Conservation (phyloP, 192 early-diverging fungal genomes). For the Glomus cerebriforme region DNA sequence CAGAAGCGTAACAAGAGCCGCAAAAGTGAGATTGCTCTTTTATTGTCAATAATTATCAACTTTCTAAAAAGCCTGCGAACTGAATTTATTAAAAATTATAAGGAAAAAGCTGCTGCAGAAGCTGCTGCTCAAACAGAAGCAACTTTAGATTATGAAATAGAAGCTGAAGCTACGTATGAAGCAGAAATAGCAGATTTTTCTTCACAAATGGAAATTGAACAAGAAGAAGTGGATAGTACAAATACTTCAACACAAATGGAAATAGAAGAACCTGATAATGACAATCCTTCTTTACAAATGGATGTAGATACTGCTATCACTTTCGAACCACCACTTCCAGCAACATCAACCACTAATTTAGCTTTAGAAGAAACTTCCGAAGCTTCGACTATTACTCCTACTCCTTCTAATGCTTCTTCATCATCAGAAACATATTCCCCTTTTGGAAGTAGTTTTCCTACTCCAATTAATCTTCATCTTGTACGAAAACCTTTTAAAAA, state of each 20-base stretch:
- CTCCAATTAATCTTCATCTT: conserved; percentile 21
- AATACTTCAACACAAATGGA: background rate
- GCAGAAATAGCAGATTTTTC: background rate
- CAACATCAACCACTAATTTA: background rate
- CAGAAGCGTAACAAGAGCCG: conserved; percentile 14
- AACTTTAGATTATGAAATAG: background rate
- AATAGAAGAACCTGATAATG: background rate
- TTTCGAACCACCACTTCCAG: background rate
- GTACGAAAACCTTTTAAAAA: conserved; percentile 73
- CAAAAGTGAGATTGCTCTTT: background rate
- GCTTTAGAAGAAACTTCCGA: background rate
- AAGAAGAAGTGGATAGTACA: background rate
- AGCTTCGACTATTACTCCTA: background rate
- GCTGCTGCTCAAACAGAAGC: background rate
- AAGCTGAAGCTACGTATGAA: background rate
- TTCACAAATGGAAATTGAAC: background rate
- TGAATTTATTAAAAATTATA: background rate
- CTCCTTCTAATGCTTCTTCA: background rate
- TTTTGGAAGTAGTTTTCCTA: background rate
- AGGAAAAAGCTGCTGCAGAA: conserved; percentile 19
- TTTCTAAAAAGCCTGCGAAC: background rate
- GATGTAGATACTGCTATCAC: background rate
- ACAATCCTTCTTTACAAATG: background rate
- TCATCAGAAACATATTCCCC: conserved; percentile 1
- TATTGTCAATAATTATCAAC: background rate